Base-by-base conservation (phyloP, 306 rosid species). In the Psophocarpus tetragonolobus region DNA sequence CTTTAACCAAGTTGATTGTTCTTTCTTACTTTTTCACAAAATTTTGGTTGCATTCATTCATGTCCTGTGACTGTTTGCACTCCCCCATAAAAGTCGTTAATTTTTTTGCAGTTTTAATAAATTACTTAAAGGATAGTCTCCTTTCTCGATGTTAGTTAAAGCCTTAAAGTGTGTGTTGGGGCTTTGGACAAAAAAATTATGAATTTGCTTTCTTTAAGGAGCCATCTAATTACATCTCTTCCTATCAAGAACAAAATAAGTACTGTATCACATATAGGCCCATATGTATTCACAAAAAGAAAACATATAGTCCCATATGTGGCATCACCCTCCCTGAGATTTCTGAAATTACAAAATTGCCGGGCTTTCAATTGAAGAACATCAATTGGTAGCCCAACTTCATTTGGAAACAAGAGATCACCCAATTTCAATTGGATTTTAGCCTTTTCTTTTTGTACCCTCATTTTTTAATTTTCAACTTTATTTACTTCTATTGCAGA, bases 21-120 rank as follows among this genome's bases (percentile, higher is more conserved):
- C 48, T 18, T 36, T 39, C 11, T 42, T 35, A 18, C 32, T 64
- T 64, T 64, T 64, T 1, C 30, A 18, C 47, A 18, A 17, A 33
- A 63, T 60, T 32, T 42, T 74, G 56, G 42, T 42, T 26, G 42
- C 33, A 29, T 44, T 74, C 13, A 26, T 60, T 39, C 15, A 23
- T 39, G 20, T 74, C 51, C 6, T 11, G 12, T 11, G 42, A 42
- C 41, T 10, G 18, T 58, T 41, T 58, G 38, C 53, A n/a, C 17
- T 36, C 39, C 26, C 61, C 75, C 8, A 14, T 36, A 35, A 64
- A 36, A 61, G 24, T 4, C 10, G 6, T 74, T 58, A 6, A 54
- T 36, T 17, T 54, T 48, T 50, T 72, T 33, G 6, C 53, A 72
- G n/a, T 72, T 71, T 73, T 36, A 14, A 14, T 36, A 53, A 72